Percentiles rank a stretch among this genome's conserved stretches.
These are phyloP conservation scores for Russula dissimulans DNA, from an alignment of 768 basidiomycete genomes.

Conservation along the genomic window DNA sequence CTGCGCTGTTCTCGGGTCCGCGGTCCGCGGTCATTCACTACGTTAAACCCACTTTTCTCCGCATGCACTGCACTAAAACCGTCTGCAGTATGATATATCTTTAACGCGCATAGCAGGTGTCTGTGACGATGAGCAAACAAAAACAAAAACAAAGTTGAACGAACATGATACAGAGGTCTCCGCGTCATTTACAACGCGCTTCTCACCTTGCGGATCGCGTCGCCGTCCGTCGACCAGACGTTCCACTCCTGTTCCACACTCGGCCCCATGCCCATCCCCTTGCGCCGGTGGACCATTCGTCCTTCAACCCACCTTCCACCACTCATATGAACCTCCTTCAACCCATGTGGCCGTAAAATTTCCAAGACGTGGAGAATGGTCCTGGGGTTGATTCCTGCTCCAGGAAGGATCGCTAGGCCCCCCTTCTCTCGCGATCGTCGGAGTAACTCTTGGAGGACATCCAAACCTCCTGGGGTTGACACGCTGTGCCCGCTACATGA, in stretches of 20 bases:
- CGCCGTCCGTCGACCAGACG: conserved; percentile 54
- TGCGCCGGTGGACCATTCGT: conserved; percentile 40
- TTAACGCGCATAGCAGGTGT: no score
- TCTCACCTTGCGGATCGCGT: conserved; percentile 43
- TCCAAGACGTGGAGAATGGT: conserved; percentile 44
- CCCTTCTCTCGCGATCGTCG: conserved; percentile 2
- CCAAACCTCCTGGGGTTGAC: conserved; percentile 27
- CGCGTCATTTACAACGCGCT: conserved; percentile 16
- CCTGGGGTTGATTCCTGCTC: conserved; percentile 60
- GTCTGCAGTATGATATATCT: no score
- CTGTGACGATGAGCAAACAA: no score
- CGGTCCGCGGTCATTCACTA: no score
- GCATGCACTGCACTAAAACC: no score
- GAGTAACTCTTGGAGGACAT: conserved; percentile 19
- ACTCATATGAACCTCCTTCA: conserved; percentile 67
- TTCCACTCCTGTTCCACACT: conserved; percentile 51
- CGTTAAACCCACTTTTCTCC: no score
- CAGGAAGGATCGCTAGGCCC: conserved; percentile 45
- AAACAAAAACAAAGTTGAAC: no score
- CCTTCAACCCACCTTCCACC: conserved; percentile 57
- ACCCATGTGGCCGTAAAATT: conserved; percentile 43
- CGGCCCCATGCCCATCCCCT: conserved; percentile 62
- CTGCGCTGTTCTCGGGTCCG: no score
- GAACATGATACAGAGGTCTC: no score
- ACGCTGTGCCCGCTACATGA: conserved; percentile 42